phyloP scores from a whole-genome alignment of 2,329 filamentous ascomycete species.

The Capronia americana region DNA sequence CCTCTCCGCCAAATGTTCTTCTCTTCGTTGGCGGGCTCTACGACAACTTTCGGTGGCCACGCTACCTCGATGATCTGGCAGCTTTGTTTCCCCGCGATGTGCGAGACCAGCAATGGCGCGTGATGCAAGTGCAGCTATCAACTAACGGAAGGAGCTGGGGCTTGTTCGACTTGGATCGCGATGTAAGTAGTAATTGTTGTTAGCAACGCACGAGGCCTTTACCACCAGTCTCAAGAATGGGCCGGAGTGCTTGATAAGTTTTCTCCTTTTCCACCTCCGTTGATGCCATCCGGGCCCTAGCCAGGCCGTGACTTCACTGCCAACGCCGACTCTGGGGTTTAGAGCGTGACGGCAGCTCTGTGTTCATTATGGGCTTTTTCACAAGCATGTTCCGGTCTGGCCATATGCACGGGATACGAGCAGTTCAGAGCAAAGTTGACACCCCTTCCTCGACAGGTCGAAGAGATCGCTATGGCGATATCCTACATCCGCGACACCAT shows the following conservation, averaged over 20 bases:
- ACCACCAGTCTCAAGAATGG: neutral
- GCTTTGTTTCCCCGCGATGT: conserved; percentile 47
- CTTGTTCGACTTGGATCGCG: conserved; percentile 57
- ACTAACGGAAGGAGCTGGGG: conserved; percentile 65
- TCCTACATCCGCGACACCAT: conserved; percentile 43
- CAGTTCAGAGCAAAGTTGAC: neutral
- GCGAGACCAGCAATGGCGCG: conserved; percentile 54
- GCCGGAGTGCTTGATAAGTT: neutral
- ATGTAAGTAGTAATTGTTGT: conserved; percentile 42
- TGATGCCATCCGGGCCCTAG: neutral
- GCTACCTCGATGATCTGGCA: conserved; percentile 59
- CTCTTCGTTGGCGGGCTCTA: conserved; percentile 66
- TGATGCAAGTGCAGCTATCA: conserved; percentile 59
- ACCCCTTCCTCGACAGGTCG: conserved; percentile 51
- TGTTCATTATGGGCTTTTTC: neutral
- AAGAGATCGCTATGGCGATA: conserved; percentile 45
- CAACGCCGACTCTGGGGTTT: neutral
- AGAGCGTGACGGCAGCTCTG: neutral
- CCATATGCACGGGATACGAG: too few species aligned
- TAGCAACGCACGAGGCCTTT: neutral
- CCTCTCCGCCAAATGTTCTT: conserved; percentile 48
- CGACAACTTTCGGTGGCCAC: conserved; percentile 63
- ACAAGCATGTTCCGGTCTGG: neutral
- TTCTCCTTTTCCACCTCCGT: neutral
- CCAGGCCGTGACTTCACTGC: neutral